A percentile compares a stretch with the other conserved stretches of the same genome.
phyloP scores from a whole-genome alignment of 306 rosid species.

The Glycine tomentella region DNA sequence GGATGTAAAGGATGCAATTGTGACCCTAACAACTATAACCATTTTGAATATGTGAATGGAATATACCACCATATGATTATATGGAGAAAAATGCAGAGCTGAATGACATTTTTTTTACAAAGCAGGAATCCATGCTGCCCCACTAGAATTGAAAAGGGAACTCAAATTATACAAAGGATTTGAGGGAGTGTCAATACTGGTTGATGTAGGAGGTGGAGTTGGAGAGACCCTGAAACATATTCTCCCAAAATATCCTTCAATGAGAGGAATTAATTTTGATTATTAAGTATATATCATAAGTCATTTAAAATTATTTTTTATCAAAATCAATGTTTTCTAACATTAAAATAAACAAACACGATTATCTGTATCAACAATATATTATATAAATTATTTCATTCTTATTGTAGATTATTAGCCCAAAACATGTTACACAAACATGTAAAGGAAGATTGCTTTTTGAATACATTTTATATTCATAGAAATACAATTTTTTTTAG shows the following conservation, averaged over 20 bases:
- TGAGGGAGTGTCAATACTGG: not conserved
- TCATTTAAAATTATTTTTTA: no score
- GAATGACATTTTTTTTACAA: not conserved
- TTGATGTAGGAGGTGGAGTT: constrained; percentile 19
- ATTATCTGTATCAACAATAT: no score
- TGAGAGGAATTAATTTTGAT: constrained; percentile 1
- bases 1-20: not conserved
- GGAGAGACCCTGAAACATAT: not conserved
- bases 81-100: not conserved
- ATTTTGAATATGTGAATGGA: not conserved
- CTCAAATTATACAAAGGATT: not conserved
- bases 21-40: not conserved
- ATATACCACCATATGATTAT: not conserved
- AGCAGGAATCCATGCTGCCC: not conserved
- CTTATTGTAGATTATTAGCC: no score
- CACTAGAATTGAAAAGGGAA: not conserved
- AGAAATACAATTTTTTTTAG: no score
- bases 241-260: not conserved
- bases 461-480: no score
- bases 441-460: no score
- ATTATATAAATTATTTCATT: no score
- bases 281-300: no score
- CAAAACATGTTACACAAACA: no score
- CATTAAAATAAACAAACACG: no score
- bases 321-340: no score